Evolutionary conservation across 441 rosid genomes (phyloP).

Genomic region (Erodium texanum): DNA sequence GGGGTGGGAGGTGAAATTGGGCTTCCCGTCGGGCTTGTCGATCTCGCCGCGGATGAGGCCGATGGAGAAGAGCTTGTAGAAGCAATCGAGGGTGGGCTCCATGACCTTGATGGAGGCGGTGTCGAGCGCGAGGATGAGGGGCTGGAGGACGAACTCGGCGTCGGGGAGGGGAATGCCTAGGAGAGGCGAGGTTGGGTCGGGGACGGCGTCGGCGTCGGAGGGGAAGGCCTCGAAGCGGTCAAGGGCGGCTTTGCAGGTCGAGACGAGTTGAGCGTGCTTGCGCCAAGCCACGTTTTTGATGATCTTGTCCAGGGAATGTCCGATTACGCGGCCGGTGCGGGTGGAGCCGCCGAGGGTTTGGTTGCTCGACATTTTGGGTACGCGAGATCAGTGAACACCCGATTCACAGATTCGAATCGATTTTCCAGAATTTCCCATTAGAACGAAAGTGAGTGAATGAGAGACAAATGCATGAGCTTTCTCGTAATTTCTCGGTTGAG

Average conservation of each 20-base stretch:
- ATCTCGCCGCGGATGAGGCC: slow-evolving; percentile 60
- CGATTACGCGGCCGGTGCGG: slow-evolving; percentile 64
- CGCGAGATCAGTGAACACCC: background rate
- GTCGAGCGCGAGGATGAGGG: slow-evolving; percentile 61
- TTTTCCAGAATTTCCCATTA: background rate
- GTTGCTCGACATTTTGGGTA: slow-evolving; percentile 40
- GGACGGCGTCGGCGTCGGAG: background rate
- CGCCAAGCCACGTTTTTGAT: slow-evolving; percentile 93
- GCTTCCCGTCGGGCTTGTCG: slow-evolving; percentile 9
- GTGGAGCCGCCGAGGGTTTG: slow-evolving; percentile 71
- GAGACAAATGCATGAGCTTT: background rate
- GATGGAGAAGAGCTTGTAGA: slow-evolving; percentile 59
- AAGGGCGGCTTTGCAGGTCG: slow-evolving; percentile 74
- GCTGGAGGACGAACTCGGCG: slow-evolving; percentile 46
- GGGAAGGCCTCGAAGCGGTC: slow-evolving; percentile 62
- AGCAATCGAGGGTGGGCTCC: slow-evolving; percentile 82
- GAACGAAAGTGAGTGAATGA: background rate
- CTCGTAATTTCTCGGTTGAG: background rate
- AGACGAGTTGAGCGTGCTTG: slow-evolving; percentile 75
- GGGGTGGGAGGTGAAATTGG: slow-evolving; percentile 8
- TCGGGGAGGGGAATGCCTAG: slow-evolving; percentile 54
- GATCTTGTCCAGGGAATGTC: slow-evolving; percentile 78
- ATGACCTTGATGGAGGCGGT: slow-evolving; percentile 57
- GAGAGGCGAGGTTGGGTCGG: slow-evolving; percentile 39
- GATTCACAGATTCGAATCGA: background rate